Base-by-base conservation (phyloP, 2,329 filamentous ascomycete species). In the Aspergillus piperis region DNA sequence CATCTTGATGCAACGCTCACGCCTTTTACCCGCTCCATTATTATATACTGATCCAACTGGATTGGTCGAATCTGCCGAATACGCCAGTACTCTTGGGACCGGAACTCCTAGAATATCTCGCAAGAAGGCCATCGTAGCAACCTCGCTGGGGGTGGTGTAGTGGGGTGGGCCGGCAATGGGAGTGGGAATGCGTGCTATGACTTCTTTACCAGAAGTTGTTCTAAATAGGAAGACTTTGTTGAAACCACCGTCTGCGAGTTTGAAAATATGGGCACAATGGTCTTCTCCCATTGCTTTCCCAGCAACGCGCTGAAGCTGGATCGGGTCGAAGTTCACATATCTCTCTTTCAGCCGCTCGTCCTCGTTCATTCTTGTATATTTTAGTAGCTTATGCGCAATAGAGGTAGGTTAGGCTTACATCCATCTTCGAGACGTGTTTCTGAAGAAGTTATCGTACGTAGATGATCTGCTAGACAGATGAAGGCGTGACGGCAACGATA, bases 11-110 rank as follows among this genome's bases (percentile, higher is more conserved):
- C 54, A 57, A 74, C 67, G 62, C 68, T 70, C 42, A 72, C 70
- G 2, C 78, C n/a, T n/a, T n/a, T n/a, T n/a, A n/a, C n/a, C n/a
- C 71, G 70, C 60, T 79, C 75, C 73, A 80, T 78, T n/a, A 80
- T 66, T 25, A 81, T 75, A 57, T 77, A 80, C 76, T 51, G 75
- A 73, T 17, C 76, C 74, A 47, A 77, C 72, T 8, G 74, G 61
- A 62, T 80, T 80, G 17, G 75, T 65, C 4, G 64, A 60, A 23
- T 68, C 70, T 36, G 70, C 36, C 13, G 71, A 78, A 62, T 78
- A 78, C 19, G 64, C 64, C 41, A 76, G 70, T 32, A 80, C 59
- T 54, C 73, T 62, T 0, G 77, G 77, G 11, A 80, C 71, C 5
- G 75, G 77, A 30, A 78, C 58, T 57, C 66, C 52, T 15, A 74